phyloP scores from a whole-genome alignment of 805 yeast genomes.

The Wickerhamomyces tratensis region DNA sequence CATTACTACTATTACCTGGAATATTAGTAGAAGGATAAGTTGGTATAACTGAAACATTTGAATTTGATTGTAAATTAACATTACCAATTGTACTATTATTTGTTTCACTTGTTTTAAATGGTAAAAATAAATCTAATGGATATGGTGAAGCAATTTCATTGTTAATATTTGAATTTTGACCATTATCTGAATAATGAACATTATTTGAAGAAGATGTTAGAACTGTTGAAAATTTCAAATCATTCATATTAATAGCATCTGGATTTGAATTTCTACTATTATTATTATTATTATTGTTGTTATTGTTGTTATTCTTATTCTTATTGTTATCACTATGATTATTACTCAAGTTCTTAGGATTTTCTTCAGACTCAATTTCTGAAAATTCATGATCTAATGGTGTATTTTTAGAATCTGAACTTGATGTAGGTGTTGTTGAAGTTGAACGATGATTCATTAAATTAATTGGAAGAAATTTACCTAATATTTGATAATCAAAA shows the following conservation, averaged over 20 bases:
- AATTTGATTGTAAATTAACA: too few relatives aligned
- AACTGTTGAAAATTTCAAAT: too few relatives aligned
- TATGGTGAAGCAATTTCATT: neutral
- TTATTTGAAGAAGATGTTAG: too few relatives aligned
- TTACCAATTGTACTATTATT: too few relatives aligned
- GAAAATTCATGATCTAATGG: neutral
- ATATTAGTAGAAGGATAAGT: neutral
- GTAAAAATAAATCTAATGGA: neutral
- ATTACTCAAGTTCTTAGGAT: neutral
- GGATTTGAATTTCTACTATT: neutral
- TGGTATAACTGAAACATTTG: too few relatives aligned
- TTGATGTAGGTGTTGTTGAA: neutral
- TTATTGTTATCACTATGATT: too few relatives aligned
- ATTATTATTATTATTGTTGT: too few relatives aligned
- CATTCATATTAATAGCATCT: neutral
- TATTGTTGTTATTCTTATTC: too few relatives aligned
- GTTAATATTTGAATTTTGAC: too few relatives aligned
- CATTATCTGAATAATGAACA: too few relatives aligned
- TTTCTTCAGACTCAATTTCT: neutral
- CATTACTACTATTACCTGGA: neutral
- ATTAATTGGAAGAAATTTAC: slow-evolving; percentile 71
- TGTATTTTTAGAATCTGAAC: neutral
- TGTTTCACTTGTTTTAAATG: neutral
- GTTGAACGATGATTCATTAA: slow-evolving; percentile 34
- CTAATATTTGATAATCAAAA: slow-evolving; percentile 75